Base-by-base conservation (phyloP, 1,284 basidiomycete species). In the Microbotryum lychnidis-dioicae region DNA sequence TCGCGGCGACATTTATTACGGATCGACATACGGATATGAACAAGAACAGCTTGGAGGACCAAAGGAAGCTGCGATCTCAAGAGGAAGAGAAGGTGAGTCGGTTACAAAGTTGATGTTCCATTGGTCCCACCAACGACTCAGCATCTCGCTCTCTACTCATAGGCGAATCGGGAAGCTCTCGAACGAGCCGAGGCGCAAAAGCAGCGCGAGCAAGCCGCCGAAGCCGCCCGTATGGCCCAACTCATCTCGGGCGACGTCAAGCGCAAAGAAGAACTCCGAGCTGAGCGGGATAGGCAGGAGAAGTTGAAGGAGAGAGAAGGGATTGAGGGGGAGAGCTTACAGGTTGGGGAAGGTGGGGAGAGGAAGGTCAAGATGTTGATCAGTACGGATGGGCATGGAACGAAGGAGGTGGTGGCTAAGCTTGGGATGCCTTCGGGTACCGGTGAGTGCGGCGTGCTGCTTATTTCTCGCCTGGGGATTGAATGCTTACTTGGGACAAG, bases 1-100 rank as follows among this genome's bases (percentile, higher is more conserved):
- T 60, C 12, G 70, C 69, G 1, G 62, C 69, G 1, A 49, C 58
- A 6, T 70, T 68, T 47, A 66, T 71, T 44, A 70, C 70, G 14
- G 69, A 70, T 20, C 62, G 67, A 12, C 68, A 70, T 23, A 47
- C 55, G 21, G 62, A 63, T 16, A 64, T 64, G 7, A 64, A 64
- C 31, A 61, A 66, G 47, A 60, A 62, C 4, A 68, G 66, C n/a
- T 45, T 70, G 4, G 63, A 62, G 3, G 69, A 69, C 27, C 63
- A 67, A 48, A 52, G 69, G 14, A 50, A 54, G 10, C 60, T 67
- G 25, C 54, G 70, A 6, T 66, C 59, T 1, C 61, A 65, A 29
- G 64, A 71, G 54, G 61, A 64, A 63, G 60, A 54, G 23, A 66
- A 64, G 58, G 67, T 63, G 18, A 6, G 62, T 18, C 5, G 16